Evolutionary conservation across 495 filamentous ascomycete genomes (phyloP), one percentile per base, ranked within the genome.

Genomic region (Hyaloscypha hepaticicola): DNA sequence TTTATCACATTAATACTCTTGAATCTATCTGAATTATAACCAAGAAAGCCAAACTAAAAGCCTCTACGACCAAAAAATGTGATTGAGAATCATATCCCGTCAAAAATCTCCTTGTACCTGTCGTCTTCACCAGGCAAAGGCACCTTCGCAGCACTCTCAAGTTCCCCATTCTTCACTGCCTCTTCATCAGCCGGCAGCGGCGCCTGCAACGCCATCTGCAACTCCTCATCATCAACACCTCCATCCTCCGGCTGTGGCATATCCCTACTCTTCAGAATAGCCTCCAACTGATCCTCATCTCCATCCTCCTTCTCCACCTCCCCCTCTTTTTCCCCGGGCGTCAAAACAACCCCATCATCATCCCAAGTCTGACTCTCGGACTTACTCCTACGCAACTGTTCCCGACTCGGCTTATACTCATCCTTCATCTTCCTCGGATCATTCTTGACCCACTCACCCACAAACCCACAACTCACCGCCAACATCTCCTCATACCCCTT

Each of bases 401-500:
- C 58, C 27, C 65, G 31, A 27, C 25, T 62, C 5, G 60, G 63
- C 12, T 60, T 55, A 45, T 60, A 70, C 2, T 65, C 64, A 51
- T 70, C 67, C 16, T 52, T 45, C 5, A 66, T 64, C 24, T 41
- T 52, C n/a, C 22, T 55, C 3, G 49, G 49, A 22, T 61, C 60
- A 27, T 53, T 51, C 28, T 61, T 81, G 79, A 78, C 66, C 86
- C 85, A 89, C 31, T 73, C 64, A 0, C 77, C 74, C 34, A 90
- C 77, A 69, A 86, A 74, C 59, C 85, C 83, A 72, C 83, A 88
- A 50, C 90, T 84, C 60, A 87, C 74, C 49, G 83, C 79, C 12
- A 86, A 76, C 74, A 98, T 80, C 48, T 77, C 80, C 64, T 85
- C 80, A 69, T 92, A 96, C n/a, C 83, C 88, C 12, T 88, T 87